Percentiles rank a stretch among this genome's conserved stretches.
These are phyloP conservation scores for Telopea speciosissima DNA, from an alignment of 177 flowering plant species.

Conservation along the genomic window DNA sequence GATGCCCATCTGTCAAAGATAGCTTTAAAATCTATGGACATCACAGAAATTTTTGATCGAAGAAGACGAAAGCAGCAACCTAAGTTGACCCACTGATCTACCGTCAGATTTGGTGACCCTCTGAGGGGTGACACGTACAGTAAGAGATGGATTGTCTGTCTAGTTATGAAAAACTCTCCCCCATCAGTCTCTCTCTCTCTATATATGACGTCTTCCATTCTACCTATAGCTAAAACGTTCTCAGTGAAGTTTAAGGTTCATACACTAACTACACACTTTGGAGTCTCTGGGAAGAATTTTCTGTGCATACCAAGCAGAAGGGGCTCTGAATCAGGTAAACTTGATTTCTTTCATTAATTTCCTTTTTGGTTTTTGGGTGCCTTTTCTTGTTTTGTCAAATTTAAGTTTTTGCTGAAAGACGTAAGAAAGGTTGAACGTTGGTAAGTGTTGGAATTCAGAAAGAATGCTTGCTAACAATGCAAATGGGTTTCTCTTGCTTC, in stretches of 20 bases:
- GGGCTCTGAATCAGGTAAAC: not conserved
- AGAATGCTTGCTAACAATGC: not conserved
- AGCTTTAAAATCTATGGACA: too few species aligned
- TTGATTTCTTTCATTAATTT: not conserved
- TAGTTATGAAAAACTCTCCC: not conserved
- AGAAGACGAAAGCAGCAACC: too few species aligned
- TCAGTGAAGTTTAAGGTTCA: not conserved
- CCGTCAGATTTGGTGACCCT: not conserved
- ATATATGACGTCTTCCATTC: not conserved
- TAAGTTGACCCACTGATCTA: not conserved
- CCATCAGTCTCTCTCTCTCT: not conserved
- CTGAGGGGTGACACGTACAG: not conserved
- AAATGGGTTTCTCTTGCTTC: not conserved
- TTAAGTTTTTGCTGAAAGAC: not conserved
- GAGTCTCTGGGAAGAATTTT: not conserved
- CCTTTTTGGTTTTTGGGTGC: too few species aligned
- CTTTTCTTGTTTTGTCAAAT: too few species aligned
- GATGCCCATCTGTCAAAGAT: too few species aligned
- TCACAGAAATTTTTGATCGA: too few species aligned
- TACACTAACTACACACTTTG: not conserved
- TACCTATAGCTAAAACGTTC: not conserved
- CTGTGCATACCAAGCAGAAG: not conserved
- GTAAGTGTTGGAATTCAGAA: not conserved
- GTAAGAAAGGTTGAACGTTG: not conserved
- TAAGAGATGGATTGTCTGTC: not conserved